Evolutionary conservation across 2,329 filamentous ascomycete genomes (phyloP).

Genomic region (Xylaria sp.): DNA sequence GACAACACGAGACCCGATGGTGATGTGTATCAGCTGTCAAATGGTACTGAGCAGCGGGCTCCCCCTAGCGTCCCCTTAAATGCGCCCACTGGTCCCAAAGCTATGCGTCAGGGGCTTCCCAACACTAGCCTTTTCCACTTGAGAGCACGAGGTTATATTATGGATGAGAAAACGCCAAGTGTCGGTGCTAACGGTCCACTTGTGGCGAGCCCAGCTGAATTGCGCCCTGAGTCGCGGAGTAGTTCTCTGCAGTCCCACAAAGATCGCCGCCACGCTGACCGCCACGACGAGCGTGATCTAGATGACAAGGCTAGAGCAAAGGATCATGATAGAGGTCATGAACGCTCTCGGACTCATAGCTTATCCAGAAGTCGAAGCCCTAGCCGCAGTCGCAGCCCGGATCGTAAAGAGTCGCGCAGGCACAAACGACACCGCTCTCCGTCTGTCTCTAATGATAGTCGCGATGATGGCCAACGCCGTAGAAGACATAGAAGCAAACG

Average conservation of each 20-base stretch:
- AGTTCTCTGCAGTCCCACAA: conserved; percentile 40
- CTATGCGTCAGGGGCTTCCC: conserved; percentile 83
- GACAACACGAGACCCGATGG: conserved; percentile 30
- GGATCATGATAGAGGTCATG: conserved; percentile 30
- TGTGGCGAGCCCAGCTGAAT: conserved; percentile 32
- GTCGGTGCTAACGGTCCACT: conserved; percentile 30
- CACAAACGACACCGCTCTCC: conserved; percentile 53
- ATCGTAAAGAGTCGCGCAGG: conserved; percentile 43
- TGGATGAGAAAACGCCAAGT: conserved; percentile 35
- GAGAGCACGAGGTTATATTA: conserved; percentile 48
- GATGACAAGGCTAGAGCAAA: conserved; percentile 26
- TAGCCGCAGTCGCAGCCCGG: conserved; percentile 40
- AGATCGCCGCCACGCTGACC: conserved; percentile 33
- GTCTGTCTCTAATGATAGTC: conserved; percentile 43
- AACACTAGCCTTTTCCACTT: conserved; percentile 71
- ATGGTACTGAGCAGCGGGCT: conserved; percentile 24
- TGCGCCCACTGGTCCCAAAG: conserved; percentile 88
- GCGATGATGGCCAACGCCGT: conserved; percentile 46
- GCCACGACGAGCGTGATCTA: conserved; percentile 33
- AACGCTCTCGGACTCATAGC: conserved; percentile 28
- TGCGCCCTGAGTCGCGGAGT: conserved; percentile 41
- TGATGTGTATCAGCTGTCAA: conserved; percentile 30
- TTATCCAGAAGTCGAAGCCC: conserved; percentile 35
- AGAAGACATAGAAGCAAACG: conserved; percentile 45
- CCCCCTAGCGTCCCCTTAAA: conserved; percentile 50